Conservation (phyloP, 2,329 filamentous ascomycete genomes). For the Diplodia intermedia region DNA sequence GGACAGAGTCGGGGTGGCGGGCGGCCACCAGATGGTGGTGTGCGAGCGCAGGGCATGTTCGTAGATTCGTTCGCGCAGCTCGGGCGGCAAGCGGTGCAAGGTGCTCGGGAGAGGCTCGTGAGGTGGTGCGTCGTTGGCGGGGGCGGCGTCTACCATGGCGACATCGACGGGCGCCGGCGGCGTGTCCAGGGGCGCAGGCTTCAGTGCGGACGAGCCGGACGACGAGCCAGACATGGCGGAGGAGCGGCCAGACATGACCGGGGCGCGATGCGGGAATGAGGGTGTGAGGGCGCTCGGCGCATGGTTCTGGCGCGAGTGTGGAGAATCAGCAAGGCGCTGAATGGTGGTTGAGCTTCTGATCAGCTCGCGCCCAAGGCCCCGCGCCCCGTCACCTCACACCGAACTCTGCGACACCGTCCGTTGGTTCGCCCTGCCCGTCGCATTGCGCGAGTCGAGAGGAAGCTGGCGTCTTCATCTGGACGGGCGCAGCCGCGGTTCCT, state of each 20-base stretch:
- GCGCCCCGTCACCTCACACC: background rate
- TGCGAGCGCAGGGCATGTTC: slow-evolving; percentile 42
- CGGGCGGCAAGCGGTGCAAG: slow-evolving; percentile 41
- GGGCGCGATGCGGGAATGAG: background rate
- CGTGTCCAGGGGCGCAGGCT: slow-evolving; percentile 9
- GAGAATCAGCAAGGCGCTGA: slow-evolving; percentile 27
- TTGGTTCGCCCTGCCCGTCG: too few relatives aligned
- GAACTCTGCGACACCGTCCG: background rate
- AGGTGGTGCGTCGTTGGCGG: slow-evolving; percentile 7
- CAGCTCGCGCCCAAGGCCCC: background rate
- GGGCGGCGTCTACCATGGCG: slow-evolving; percentile 20
- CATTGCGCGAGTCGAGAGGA: background rate
- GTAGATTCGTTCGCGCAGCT: slow-evolving; percentile 48
- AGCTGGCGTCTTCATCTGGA: background rate
- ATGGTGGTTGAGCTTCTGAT: slow-evolving; percentile 5
- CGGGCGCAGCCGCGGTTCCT: background rate
- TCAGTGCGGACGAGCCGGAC: background rate
- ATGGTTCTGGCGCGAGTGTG: slow-evolving; percentile 13
- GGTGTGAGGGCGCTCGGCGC: background rate
- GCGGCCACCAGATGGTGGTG: slow-evolving; percentile 46
- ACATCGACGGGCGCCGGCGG: slow-evolving; percentile 21
- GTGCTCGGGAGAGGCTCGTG: slow-evolving; percentile 26
- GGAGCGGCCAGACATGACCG: slow-evolving; percentile 7
- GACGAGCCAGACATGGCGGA: slow-evolving; percentile 20
- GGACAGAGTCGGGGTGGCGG: slow-evolving; percentile 34